Evolutionary conservation across 805 yeast genomes (phyloP), one percentile per base, ranked within the genome.

Genomic region (Grigorovia yakushimaensis): DNA sequence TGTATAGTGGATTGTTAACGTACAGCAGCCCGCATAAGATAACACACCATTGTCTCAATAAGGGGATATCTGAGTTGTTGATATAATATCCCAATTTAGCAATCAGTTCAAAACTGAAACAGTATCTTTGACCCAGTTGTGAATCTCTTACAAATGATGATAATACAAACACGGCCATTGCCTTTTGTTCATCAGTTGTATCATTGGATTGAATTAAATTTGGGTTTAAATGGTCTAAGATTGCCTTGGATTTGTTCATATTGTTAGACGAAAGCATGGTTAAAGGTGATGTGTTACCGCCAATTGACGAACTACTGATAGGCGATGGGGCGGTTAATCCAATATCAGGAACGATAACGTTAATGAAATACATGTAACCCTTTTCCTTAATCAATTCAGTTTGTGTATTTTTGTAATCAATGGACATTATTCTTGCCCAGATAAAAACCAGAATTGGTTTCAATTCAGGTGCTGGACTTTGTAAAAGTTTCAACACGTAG

Each of bases 381-480:
- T 83, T 84, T 59, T 91, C 98, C 57, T 89, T 89, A 53, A 93
- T 77, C 27, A 93, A 73, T 59, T 93, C 98, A 52, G 83, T 88
- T 63, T 93, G 98, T 3, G 96, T 87, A 58, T 84, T 83, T 53
- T 79, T 77, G 62, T 84, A 83, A 65, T 91, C 98, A 21, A 93
- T 94, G 2, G 97, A 89, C 93, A 93, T 88, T 20, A 93, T 88
- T 54, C 98, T 74, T 0, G 98, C 96, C 98, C 98, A 93, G 47
- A 93, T 93, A 58, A 91, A 93, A 1, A 93, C 93, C 48, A 93
- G 68, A 3, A 91, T 95, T 0, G 98, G 98, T 58, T 88, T 88
- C 49, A 93, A 71, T 59, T 93, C 98, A 23, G 87, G 94, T 0
- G 98, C 96, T 0, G 98, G 98, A 50, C 94, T 82, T 61, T 91